Evolutionary conservation across 148 eudicot species (phyloP).

Genomic region (Rheum nobile): DNA sequence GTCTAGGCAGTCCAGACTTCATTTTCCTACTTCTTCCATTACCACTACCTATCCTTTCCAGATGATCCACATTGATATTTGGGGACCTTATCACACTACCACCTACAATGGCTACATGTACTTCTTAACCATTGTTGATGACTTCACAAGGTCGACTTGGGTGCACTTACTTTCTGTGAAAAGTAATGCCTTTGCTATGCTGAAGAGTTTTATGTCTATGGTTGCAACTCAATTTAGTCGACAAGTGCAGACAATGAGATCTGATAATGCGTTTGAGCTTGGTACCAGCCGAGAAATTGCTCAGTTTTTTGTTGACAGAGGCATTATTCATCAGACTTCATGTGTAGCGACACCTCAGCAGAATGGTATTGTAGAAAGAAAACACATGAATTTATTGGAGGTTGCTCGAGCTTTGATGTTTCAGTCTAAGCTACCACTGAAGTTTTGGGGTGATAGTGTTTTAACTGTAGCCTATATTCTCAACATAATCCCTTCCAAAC

Average conservation of each 20-base stretch:
- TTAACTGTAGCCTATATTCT: neutral
- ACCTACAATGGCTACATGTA: constrained; percentile 6
- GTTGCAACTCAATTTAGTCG: neutral
- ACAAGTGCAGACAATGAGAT: neutral
- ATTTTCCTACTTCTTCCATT: neutral
- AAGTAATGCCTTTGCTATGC: neutral
- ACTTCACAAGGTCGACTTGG: neutral
- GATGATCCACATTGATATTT: neutral
- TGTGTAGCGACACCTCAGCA: neutral
- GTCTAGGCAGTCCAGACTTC: neutral
- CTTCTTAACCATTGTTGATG: constrained; percentile 5
- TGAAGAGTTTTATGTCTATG: neutral
- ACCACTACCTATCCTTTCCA: neutral
- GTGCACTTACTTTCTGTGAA: neutral
- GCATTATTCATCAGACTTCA: neutral
- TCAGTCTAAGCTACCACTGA: neutral
- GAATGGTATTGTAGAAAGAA: neutral
- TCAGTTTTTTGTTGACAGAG: neutral
- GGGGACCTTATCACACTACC: neutral
- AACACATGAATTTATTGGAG: too few species aligned
- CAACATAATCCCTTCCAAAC: neutral
- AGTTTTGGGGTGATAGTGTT: neutral
- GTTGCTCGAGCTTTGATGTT: too few species aligned
- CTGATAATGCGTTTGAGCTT: neutral
- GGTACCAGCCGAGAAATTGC: neutral